Evolutionary conservation across 2,329 filamentous ascomycete genomes (phyloP).

Genomic region (Botrytis elliptica): DNA sequence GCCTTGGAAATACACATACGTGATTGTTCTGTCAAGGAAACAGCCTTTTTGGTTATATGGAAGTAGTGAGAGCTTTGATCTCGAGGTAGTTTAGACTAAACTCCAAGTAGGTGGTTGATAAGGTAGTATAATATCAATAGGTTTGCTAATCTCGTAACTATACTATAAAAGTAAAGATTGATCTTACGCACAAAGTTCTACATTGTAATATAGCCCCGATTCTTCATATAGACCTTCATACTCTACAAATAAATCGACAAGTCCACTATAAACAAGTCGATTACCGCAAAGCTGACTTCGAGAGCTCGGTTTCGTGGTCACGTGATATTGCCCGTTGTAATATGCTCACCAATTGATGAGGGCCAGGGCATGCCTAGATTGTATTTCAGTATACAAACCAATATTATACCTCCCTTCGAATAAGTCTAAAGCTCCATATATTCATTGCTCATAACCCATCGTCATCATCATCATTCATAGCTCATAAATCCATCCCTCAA

Average conservation of each 20-base stretch:
- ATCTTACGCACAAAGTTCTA: background rate
- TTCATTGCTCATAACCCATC: background rate
- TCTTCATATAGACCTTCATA: background rate
- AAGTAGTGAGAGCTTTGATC: background rate
- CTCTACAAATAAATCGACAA: no score
- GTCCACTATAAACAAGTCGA: no score
- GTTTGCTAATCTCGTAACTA: background rate
- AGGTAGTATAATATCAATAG: background rate
- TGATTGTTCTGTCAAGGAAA: background rate
- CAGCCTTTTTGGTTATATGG: background rate
- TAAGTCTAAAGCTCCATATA: background rate
- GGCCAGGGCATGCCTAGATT: background rate
- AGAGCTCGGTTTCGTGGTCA: no score
- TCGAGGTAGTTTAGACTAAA: background rate
- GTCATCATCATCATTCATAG: background rate
- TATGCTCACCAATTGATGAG: no score
- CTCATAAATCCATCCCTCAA: background rate
- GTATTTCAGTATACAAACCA: background rate
- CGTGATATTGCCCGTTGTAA: no score
- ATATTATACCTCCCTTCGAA: no score
- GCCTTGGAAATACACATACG: no score
- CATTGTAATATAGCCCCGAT: fast-evolving
- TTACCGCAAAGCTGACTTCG: no score
- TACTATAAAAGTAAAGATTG: background rate
- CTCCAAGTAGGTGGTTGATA: background rate